Evolutionary conservation across 2,329 filamentous ascomycete genomes (phyloP).

Genomic region (Colletotrichum gigasporum): DNA sequence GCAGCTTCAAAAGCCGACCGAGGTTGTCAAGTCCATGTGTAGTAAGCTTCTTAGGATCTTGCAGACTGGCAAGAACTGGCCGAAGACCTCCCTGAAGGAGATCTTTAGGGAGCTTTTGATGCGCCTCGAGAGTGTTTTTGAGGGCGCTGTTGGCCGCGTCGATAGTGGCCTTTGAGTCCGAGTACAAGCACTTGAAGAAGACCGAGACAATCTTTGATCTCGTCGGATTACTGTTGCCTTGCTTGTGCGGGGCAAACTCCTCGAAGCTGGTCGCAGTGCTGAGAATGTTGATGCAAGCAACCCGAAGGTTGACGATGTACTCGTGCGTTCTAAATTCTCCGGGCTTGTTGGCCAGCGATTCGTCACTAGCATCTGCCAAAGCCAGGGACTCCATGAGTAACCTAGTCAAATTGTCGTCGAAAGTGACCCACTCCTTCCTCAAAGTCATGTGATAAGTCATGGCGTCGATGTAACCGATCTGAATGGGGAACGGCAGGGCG

Average conservation of each 20-base stretch:
- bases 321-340: slow-evolving; percentile 96
- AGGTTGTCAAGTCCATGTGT: slow-evolving; percentile 92
- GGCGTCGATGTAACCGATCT: slow-evolving; percentile 98
- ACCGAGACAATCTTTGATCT: slow-evolving; percentile 84
- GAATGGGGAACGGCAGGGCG: slow-evolving; percentile 90
- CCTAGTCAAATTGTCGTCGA: slow-evolving; percentile 91
- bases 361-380: slow-evolving; percentile 92
- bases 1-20: slow-evolving; percentile 84
- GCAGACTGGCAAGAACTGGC: slow-evolving; percentile 95
- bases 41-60: slow-evolving; percentile 89
- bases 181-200: slow-evolving; percentile 98
- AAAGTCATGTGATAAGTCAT: slow-evolving; percentile 94
- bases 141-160: slow-evolving; percentile 92
- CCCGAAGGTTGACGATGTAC: slow-evolving; percentile 88
- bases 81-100: slow-evolving; percentile 92
- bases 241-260: slow-evolving; percentile 77
- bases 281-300: slow-evolving; percentile 91
- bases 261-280: slow-evolving; percentile 94
- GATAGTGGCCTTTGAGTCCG: slow-evolving; percentile 90
- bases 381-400: slow-evolving; percentile 94
- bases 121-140: slow-evolving; percentile 86
- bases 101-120: slow-evolving; percentile 93
- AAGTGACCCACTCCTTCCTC: slow-evolving; percentile 87
- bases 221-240: slow-evolving; percentile 71
- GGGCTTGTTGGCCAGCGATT: slow-evolving; percentile 90